These are phyloP conservation scores for Blumeria hordei DNA, from an alignment of 2,329 filamentous ascomycete species.

Conservation along the genomic window DNA sequence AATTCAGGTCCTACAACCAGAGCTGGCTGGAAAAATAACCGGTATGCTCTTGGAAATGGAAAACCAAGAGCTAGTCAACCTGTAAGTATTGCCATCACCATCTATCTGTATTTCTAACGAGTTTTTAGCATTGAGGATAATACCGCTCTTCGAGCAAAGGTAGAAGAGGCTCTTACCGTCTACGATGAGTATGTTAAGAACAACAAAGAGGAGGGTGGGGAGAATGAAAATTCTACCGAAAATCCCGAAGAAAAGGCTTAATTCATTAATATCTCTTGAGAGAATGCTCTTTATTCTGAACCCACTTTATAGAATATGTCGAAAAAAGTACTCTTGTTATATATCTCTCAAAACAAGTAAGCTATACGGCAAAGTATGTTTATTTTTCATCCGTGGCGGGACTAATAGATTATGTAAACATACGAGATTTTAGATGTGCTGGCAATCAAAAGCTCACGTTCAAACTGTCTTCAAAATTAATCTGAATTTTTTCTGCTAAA, in stretches of 20 bases:
- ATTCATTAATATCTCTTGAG: conserved; percentile 13
- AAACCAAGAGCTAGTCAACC: conserved; percentile 73
- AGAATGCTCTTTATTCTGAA: too few species aligned
- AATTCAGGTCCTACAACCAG: conserved; percentile 83
- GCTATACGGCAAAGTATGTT: too few species aligned
- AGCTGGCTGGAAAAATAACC: conserved; percentile 95
- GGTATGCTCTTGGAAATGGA: conserved; percentile 99
- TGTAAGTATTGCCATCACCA: conserved; percentile 41
- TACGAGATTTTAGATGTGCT: too few species aligned
- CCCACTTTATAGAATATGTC: too few species aligned
- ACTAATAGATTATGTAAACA: too few species aligned
- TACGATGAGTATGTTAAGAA: conserved; percentile 96
- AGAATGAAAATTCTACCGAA: conserved; percentile 24
- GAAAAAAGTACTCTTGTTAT: too few species aligned
- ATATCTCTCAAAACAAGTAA: too few species aligned
- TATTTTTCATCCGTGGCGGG: too few species aligned
- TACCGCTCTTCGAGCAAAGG: conserved; percentile 71
- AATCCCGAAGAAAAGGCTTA: conserved; percentile 28
- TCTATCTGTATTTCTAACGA: conserved; percentile 11
- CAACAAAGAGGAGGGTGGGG: conserved; percentile 15
- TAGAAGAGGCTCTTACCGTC: conserved; percentile 87
- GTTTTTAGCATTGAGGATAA: conserved; percentile 61
- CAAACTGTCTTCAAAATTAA: too few species aligned
- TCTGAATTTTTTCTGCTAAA: too few species aligned
- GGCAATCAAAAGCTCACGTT: too few species aligned